Base-by-base conservation (phyloP, 2,329 filamentous ascomycete species). In the Cladophialophora exuberans region DNA sequence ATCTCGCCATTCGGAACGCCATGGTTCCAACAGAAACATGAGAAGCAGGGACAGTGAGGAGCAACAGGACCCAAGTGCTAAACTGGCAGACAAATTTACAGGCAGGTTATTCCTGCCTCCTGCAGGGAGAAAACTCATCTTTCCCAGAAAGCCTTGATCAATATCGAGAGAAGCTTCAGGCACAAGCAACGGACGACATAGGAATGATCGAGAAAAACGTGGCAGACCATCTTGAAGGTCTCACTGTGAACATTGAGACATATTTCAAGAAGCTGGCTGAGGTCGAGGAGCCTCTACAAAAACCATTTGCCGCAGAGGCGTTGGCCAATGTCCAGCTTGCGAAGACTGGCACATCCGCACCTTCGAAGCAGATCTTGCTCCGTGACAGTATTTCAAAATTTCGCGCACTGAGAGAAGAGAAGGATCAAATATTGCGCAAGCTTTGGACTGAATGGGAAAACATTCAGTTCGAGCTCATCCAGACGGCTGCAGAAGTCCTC, bases 381-480 rank as follows among this genome's bases (percentile, higher is more conserved):
- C 30, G 28, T 22, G 52, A 46, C 18, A 54, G 44, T 23, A 38
- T 60, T 26, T 15, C 22, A 4, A 26, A 38, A 23, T 60, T 60
- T 42, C 54, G 48, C 9, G 45, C 52, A 20, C 20, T 58, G 23
- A 22, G 48, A 28, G 18, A 54, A 51, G 49, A 60, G n/a, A 60
- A 57, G 43, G 54, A 57, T 25, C 35, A 36, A 6, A 43, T 49
- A 11, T 25, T 62, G n/a, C 42, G 44, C 33, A 43, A 39, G 17
- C 44, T 62, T 5, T 62, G 60, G 59, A 52, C 53, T 7, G 61
- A 60, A 25, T 62, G 61, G 61, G 56, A 62, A 49, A 49, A 51
- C 11, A 46, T 56, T 13, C 59, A 63, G 23, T 36, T 56, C 11
- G 25, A 54, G 15, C 48, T 63, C 28, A 45, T 63, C 15, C 30